phyloP scores from a whole-genome alignment of 1,284 basidiomycete genomes.

The Cutaneotrichosporon sp. region DNA sequence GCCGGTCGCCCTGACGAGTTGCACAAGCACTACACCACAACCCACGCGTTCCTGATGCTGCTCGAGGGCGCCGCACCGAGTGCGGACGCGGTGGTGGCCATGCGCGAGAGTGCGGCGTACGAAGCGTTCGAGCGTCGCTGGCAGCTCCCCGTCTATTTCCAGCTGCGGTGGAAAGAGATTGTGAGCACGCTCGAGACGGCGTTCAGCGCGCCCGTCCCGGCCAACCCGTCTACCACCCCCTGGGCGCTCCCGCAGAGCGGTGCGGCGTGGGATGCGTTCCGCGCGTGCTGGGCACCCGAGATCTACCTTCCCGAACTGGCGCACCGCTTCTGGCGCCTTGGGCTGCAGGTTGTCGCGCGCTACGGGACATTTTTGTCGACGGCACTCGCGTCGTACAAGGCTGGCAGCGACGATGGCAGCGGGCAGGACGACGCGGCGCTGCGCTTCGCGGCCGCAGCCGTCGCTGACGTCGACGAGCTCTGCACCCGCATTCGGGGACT shows the following conservation, averaged over 20 bases:
- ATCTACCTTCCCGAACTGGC: constrained; percentile 77
- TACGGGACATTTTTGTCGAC: constrained; percentile 71
- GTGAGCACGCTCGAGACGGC: constrained; percentile 70
- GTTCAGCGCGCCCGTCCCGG: constrained; percentile 48
- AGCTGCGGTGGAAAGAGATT: constrained; percentile 95
- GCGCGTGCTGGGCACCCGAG: constrained; percentile 77
- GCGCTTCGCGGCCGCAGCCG: constrained; percentile 34
- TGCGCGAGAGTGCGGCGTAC: constrained; percentile 72
- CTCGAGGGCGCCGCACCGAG: constrained; percentile 81
- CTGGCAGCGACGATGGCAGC: constrained; percentile 51
- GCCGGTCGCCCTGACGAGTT: constrained; percentile 87
- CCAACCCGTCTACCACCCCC: constrained; percentile 2
- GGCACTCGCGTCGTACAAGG: constrained; percentile 49
- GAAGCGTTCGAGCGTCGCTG: constrained; percentile 75
- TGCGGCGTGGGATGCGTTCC: constrained; percentile 69
- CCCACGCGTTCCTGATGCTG: constrained; percentile 78
- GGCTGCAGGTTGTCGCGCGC: constrained; percentile 76
- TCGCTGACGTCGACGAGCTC: constrained; percentile 41
- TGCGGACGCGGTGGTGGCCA: constrained; percentile 63
- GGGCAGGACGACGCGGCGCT: constrained; percentile 58
- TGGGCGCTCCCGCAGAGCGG: constrained; percentile 60
- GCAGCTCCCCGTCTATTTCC: constrained; percentile 96
- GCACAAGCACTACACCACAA: constrained; percentile 73
- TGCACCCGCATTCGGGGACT: constrained; percentile 17
- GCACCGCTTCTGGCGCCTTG: constrained; percentile 82